Percentiles rank a stretch among this genome's conserved stretches.
These are phyloP conservation scores for Aspergillus aculeatinus DNA, from an alignment of 2,329 filamentous ascomycete genomes.

Conservation along the genomic window DNA sequence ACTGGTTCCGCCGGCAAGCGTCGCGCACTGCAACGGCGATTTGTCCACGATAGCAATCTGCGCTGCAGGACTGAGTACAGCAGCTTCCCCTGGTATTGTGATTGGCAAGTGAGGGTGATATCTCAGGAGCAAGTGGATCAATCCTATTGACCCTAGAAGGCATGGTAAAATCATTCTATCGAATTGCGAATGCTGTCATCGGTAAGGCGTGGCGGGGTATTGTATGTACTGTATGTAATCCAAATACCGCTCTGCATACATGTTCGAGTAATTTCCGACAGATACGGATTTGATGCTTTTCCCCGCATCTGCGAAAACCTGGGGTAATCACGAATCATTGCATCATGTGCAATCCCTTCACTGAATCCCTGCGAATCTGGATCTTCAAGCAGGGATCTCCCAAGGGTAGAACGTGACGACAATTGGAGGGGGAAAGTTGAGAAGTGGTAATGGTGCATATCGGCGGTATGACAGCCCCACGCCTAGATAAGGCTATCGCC, in stretches of 20 bases:
- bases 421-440: not conserved
- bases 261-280: not conserved
- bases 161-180: not conserved
- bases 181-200: slow-evolving; percentile 17
- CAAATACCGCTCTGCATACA: not conserved
- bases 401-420: not conserved
- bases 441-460: not conserved
- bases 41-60: not conserved
- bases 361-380: not conserved
- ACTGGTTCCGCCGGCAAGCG: slow-evolving; percentile 18
- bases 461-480: slow-evolving; percentile 16
- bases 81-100: not conserved
- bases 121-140: too few species aligned
- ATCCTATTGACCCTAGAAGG: not conserved
- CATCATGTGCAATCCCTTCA: not conserved
- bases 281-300: not conserved
- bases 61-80: not conserved
- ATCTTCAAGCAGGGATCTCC: not conserved
- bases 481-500: slow-evolving; percentile 39
- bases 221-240: not conserved
- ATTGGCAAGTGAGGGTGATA: not conserved
- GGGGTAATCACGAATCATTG: not conserved
- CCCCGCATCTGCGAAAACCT: not conserved
- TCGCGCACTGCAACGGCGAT: not conserved
- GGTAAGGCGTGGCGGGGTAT: slow-evolving; percentile 22